phyloP scores from a whole-genome alignment of 2,329 filamentous ascomycete genomes.

The Cordyceps cateniannulata region DNA sequence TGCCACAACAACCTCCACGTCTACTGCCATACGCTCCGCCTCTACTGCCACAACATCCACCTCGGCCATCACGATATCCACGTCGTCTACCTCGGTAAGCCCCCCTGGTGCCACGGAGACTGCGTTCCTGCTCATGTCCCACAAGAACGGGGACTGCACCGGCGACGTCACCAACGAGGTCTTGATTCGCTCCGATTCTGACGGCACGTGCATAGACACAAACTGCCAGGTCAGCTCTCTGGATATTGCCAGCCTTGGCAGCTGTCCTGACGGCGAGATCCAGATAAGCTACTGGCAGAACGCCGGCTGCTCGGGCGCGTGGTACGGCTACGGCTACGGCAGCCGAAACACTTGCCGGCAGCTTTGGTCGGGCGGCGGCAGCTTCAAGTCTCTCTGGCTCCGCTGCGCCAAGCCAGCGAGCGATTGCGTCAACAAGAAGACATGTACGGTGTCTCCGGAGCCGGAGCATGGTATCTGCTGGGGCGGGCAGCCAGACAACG shows the following conservation, averaged over 20 bases:
- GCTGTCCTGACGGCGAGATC: background rate
- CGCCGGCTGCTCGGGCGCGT: background rate
- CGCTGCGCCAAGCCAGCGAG: no score
- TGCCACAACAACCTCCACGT: background rate
- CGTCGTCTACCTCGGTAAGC: background rate
- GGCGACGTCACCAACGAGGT: background rate
- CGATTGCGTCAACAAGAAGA: no score
- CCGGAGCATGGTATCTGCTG: background rate
- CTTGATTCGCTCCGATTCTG: background rate
- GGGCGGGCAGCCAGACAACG: background rate
- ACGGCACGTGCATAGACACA: background rate
- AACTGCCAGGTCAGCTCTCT: background rate
- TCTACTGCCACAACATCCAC: no score
- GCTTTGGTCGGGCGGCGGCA: no score
- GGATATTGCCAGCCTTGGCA: background rate
- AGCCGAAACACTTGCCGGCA: background rate
- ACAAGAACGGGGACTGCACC: background rate
- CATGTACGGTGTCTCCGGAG: background rate
- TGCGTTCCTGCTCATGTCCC: background rate
- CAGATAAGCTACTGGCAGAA: background rate
- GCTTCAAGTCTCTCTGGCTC: no score
- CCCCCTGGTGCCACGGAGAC: background rate
- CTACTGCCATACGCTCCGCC: no score
- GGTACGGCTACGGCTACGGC: constrained; percentile 1
- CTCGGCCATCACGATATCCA: background rate